These are phyloP conservation scores for Aspergillus ellipticus DNA, from an alignment of 495 filamentous ascomycete genomes.

Conservation along the genomic window DNA sequence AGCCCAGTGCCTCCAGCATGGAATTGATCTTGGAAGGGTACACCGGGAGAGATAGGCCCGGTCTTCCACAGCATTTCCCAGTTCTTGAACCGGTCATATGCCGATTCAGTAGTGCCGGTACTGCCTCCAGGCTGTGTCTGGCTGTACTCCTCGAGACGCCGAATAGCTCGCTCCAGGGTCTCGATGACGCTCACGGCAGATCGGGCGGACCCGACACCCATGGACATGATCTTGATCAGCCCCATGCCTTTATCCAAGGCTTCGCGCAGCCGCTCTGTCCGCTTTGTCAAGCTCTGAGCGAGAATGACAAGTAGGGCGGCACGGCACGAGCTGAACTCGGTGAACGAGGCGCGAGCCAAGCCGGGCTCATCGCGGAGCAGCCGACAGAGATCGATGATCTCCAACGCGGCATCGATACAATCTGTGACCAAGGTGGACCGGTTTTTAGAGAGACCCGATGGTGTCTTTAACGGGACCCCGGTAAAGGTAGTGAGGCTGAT, in stretches of 20 bases:
- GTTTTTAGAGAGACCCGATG: constrained; percentile 36
- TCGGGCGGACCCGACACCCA: constrained; percentile 47
- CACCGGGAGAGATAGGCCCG: constrained; percentile 39
- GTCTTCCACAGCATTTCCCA: constrained; percentile 54
- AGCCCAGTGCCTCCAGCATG: constrained; percentile 16
- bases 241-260: constrained; percentile 46
- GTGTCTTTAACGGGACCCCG: constrained; percentile 24
- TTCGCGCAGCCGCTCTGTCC: constrained; percentile 44
- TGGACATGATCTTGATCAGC: constrained; percentile 51
- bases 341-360: constrained; percentile 49
- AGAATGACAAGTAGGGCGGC: constrained; percentile 48
- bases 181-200: constrained; percentile 52
- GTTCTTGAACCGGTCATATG: constrained; percentile 49
- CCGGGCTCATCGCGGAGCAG: constrained; percentile 46
- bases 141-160: constrained; percentile 42
- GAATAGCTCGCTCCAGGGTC: constrained; percentile 46
- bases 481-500: constrained; percentile 23
- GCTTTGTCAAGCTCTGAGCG: constrained; percentile 46
- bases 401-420: constrained; percentile 47
- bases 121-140: constrained; percentile 32
- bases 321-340: constrained; percentile 50
- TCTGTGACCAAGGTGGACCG: constrained; percentile 43
- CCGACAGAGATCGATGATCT: constrained; percentile 46
- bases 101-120: constrained; percentile 35
- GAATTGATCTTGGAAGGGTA: constrained; percentile 20